Conservation (phyloP, 371 early-diverging fungal species). For the Homolaphlyctis polyrhiza region DNA sequence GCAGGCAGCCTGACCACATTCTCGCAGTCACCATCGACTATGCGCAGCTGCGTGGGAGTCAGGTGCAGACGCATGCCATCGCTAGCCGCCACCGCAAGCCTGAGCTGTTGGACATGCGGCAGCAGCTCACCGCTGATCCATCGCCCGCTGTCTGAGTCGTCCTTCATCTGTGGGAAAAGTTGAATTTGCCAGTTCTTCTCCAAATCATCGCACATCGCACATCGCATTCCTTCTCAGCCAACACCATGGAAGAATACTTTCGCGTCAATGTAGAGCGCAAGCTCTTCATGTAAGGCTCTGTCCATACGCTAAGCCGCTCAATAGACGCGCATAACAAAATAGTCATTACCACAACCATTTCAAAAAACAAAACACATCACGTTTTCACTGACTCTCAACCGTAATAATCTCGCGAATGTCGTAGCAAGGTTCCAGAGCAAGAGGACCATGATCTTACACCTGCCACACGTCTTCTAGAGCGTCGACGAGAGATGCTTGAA, state of each 20-base stretch:
- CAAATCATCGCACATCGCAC: too few relatives aligned
- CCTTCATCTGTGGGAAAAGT: not conserved
- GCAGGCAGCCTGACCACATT: not conserved
- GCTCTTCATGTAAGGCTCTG: conserved; percentile 35
- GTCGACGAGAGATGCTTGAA: conserved; percentile 51
- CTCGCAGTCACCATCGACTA: not conserved
- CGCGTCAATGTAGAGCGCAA: conserved; percentile 43
- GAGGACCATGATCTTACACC: conserved; percentile 53
- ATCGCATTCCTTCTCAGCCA: too few relatives aligned
- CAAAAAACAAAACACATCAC: not conserved
- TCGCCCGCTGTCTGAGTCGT: not conserved
- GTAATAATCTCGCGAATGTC: too few relatives aligned
- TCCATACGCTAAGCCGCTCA: too few relatives aligned
- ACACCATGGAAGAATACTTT: conserved; percentile 42
- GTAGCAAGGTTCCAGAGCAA: conserved; percentile 42
- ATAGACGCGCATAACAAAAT: too few relatives aligned
- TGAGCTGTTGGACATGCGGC: not conserved
- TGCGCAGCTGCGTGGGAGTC: not conserved
- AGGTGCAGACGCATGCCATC: not conserved
- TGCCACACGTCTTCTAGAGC: conserved; percentile 49
- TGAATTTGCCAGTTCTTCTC: too few relatives aligned
- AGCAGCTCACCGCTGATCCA: conserved; percentile 4
- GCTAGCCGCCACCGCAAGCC: not conserved
- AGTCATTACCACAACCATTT: too few relatives aligned
- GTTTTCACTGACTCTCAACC: not conserved